Evolutionary conservation across 495 filamentous ascomycete species (phyloP).

Genomic region (Aspergillus egyptiacus): DNA sequence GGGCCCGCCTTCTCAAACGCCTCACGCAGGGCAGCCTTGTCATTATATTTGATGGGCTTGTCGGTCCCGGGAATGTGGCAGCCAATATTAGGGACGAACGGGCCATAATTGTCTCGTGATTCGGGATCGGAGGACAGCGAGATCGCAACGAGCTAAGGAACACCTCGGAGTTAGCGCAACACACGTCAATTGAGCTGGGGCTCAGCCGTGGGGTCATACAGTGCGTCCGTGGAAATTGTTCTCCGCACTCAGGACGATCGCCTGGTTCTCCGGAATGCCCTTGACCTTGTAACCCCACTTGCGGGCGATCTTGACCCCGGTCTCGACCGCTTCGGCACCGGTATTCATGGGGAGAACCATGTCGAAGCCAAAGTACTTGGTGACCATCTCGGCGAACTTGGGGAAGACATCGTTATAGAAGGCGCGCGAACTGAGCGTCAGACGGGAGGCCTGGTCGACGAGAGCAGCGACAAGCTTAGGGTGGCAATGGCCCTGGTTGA

Average conservation of each 20-base stretch:
- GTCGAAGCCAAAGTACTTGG: constrained; percentile 84
- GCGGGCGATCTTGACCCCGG: constrained; percentile 90
- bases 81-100: constrained; percentile 85
- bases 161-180: constrained; percentile 9
- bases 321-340: constrained; percentile 98
- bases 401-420: constrained; percentile 99
- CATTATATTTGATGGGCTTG: constrained; percentile 76
- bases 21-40: constrained; percentile 70
- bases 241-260: constrained; percentile 72
- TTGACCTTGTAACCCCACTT: constrained; percentile 99
- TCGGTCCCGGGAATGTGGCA: constrained; percentile 70
- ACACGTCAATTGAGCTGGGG: too few species aligned
- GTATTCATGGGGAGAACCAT: constrained; percentile 99
- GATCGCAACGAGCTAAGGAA: constrained; percentile 80
- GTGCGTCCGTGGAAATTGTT: constrained; percentile 98
- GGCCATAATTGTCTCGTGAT: constrained; percentile 93
- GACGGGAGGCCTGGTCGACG: constrained; percentile 78
- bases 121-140: constrained; percentile 93
- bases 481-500: constrained; percentile 99
- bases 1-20: constrained; percentile 74
- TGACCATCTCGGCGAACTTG: constrained; percentile 88
- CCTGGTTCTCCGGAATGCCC: constrained; percentile 77
- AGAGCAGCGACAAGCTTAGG: constrained; percentile 88
- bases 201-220: too few species aligned
- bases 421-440: constrained; percentile 90